A percentile compares a stretch with the other conserved stretches of the same genome.
Evolutionary conservation across 768 basidiomycete genomes (phyloP).

Genomic region (Lentinula sp.): DNA sequence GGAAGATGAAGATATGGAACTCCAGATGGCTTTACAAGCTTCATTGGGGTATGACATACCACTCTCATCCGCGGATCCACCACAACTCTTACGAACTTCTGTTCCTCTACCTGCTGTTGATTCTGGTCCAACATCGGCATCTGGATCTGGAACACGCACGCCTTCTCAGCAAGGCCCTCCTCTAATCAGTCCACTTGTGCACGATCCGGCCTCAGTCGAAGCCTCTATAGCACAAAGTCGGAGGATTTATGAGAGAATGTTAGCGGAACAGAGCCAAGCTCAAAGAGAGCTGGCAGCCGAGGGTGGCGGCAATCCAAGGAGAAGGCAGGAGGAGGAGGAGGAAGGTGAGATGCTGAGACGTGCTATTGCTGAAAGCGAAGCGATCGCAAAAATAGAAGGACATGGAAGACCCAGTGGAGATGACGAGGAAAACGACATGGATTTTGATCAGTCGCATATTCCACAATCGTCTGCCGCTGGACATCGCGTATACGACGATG

Average conservation of each 20-base stretch:
- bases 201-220: slow-evolving; percentile 47
- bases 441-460: slow-evolving; percentile 10
- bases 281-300: slow-evolving; percentile 52
- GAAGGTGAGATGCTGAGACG: slow-evolving; percentile 50
- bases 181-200: slow-evolving; percentile 7
- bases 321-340: slow-evolving; percentile 39
- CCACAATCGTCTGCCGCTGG: slow-evolving; percentile 4
- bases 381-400: slow-evolving; percentile 27
- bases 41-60: slow-evolving; percentile 41
- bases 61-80: slow-evolving; percentile 16
- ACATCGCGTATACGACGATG: slow-evolving; percentile 70
- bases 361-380: slow-evolving; percentile 59
- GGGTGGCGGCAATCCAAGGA: slow-evolving; percentile 24
- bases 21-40: slow-evolving; percentile 84
- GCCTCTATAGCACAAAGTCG: slow-evolving; percentile 65
- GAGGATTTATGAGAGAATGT: slow-evolving; percentile 56
- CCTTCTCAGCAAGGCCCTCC: slow-evolving; percentile 11
- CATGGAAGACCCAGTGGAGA: slow-evolving; percentile 12
- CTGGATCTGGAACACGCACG: slow-evolving; percentile 9
- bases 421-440: slow-evolving; percentile 16
- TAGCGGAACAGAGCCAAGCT: slow-evolving; percentile 59
- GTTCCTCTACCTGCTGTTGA: slow-evolving; percentile 17
- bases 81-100: slow-evolving; percentile 20
- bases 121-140: slow-evolving; percentile 11
- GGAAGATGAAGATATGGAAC: slow-evolving; percentile 82